These are phyloP conservation scores for Sphaerostilbella broomeana DNA, from an alignment of 2,329 filamentous ascomycete species.

Conservation along the genomic window DNA sequence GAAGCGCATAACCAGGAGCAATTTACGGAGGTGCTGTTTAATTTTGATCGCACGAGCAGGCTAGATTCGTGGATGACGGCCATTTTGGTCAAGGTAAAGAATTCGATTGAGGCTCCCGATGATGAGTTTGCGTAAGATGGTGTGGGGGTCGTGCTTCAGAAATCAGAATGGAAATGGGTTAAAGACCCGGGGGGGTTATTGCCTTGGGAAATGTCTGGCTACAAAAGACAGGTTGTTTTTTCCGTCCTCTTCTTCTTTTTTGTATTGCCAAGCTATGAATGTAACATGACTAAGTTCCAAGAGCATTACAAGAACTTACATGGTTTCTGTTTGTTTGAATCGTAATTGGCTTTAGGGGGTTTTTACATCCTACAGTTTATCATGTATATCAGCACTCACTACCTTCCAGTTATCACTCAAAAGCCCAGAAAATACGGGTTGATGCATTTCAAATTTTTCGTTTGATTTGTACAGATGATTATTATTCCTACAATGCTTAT, in stretches of 20 bases:
- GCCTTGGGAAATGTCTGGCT: conserved; percentile 3
- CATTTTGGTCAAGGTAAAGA: conserved; percentile 75
- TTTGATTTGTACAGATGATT: too few species aligned
- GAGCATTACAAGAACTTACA: too few species aligned
- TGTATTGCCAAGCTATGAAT: background rate
- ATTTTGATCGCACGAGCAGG: conserved; percentile 88
- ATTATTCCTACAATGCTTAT: background rate
- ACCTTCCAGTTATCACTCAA: too few species aligned
- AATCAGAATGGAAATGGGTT: background rate
- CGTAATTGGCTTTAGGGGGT: too few species aligned
- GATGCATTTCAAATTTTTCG: too few species aligned
- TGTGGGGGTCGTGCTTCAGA: background rate
- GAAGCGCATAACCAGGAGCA: conserved; percentile 72
- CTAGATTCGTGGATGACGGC: conserved; percentile 97
- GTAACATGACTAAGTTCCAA: conserved; percentile 1
- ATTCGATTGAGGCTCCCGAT: conserved; percentile 59
- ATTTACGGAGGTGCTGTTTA: conserved; percentile 80
- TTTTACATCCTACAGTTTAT: too few species aligned
- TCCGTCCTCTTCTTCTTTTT: background rate
- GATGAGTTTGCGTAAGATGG: conserved; percentile 35
- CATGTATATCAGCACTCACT: too few species aligned
- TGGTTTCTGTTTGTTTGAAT: too few species aligned
- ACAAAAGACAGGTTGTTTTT: background rate
- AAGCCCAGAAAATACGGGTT: too few species aligned
- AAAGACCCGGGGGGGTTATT: background rate